Conservation (phyloP, 371 early-diverging fungal genomes). For the Rhizopus sp. region DNA sequence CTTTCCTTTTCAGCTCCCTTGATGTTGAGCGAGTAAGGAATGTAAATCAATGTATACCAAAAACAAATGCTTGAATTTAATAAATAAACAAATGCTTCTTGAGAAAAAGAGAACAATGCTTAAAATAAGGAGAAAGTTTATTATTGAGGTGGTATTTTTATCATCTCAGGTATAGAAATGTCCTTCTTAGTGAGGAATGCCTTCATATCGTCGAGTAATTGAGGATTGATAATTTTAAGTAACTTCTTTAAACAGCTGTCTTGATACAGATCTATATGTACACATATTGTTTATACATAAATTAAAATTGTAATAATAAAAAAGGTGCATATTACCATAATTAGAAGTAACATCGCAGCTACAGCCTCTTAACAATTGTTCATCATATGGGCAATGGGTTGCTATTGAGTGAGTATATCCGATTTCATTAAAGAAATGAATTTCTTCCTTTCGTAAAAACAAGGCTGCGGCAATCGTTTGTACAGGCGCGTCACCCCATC, state of each 20-base stretch:
- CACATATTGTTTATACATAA: constrained; percentile 1
- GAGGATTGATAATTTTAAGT: constrained; percentile 24
- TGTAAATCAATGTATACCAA: neutral
- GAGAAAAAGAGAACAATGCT: neutral
- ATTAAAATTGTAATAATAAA: neutral
- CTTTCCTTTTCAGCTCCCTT: neutral
- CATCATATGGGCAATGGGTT: constrained; percentile 38
- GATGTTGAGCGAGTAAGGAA: neutral
- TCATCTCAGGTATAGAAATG: constrained; percentile 5
- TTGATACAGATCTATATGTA: constrained; percentile 27
- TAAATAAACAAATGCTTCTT: neutral
- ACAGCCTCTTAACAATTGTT: constrained; percentile 25
- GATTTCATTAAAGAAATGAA: constrained; percentile 90
- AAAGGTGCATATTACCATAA: constrained; percentile 24
- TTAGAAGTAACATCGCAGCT: constrained; percentile 32
- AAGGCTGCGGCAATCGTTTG: constrained; percentile 91
- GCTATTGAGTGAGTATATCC: constrained; percentile 75
- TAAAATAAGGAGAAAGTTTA: constrained; percentile 21
- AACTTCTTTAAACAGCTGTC: constrained; percentile 34
- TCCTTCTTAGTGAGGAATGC: constrained; percentile 7
- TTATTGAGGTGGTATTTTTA: neutral
- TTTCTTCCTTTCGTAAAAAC: constrained; percentile 70
- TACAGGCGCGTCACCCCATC: constrained; percentile 52
- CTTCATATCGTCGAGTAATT: constrained; percentile 15
- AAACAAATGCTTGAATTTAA: constrained; percentile 1